A percentile compares a stretch with the other conserved stretches of the same genome.
These are phyloP conservation scores for Clonostachys sp. DNA, from an alignment of 2,329 filamentous ascomycete genomes.

Conservation along the genomic window DNA sequence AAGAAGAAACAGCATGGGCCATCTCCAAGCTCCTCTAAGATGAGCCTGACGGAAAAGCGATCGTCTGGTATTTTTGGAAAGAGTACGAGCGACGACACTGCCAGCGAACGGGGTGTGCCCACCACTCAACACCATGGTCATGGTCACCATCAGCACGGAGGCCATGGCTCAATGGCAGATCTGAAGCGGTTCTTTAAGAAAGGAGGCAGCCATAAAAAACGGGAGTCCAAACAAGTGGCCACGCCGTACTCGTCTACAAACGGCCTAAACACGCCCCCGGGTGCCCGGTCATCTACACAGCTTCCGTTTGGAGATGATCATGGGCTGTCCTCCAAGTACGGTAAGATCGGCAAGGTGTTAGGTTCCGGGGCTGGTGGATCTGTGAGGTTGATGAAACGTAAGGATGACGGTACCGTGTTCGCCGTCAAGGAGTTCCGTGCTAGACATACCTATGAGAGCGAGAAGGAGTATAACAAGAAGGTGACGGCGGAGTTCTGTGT, in stretches of 20 bases:
- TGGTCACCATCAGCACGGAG: not conserved
- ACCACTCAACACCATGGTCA: conserved; percentile 13
- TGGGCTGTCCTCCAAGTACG: conserved; percentile 84
- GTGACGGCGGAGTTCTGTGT: conserved; percentile 98
- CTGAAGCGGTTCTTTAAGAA: conserved; percentile 95
- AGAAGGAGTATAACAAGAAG: conserved; percentile 97
- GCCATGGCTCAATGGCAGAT: conserved; percentile 83
- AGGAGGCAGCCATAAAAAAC: conserved; percentile 63
- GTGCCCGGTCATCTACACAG: conserved; percentile 47
- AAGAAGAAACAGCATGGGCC: conserved; percentile 63
- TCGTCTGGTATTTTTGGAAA: conserved; percentile 32
- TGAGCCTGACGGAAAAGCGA: conserved; percentile 50
- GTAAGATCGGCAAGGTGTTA: conserved; percentile 89
- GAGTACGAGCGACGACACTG: conserved; percentile 19
- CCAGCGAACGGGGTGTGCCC: conserved; percentile 15
- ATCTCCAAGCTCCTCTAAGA: conserved; percentile 48
- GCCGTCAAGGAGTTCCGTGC: conserved; percentile 96
- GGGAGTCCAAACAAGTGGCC: conserved; percentile 38
- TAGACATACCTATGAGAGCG: conserved; percentile 86
- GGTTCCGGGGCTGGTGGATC: conserved; percentile 94
- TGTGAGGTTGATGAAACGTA: conserved; percentile 89
- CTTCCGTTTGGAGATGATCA: conserved; percentile 95
- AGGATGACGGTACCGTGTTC: conserved; percentile 88
- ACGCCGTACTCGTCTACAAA: conserved; percentile 56
- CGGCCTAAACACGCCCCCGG: conserved; percentile 40